Evolutionary conservation across 495 filamentous ascomycete species (phyloP).

Genomic region (Xylona heveae): DNA sequence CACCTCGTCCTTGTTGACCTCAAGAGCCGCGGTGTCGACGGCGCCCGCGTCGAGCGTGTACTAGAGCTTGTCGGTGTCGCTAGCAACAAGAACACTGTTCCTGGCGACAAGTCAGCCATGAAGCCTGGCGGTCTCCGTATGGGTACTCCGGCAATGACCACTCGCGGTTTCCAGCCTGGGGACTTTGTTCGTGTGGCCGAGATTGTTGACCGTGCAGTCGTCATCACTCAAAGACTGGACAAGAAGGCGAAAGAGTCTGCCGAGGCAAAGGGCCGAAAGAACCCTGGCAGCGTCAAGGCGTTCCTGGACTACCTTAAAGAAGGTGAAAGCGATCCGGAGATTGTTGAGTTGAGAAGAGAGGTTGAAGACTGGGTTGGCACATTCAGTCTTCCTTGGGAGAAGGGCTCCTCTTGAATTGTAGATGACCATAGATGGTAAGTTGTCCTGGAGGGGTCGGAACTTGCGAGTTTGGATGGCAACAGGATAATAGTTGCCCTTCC

Average conservation of each 20-base stretch:
- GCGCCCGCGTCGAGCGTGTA: constrained; percentile 82
- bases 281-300: constrained; percentile 54
- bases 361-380: constrained; percentile 93
- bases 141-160: constrained; percentile 95
- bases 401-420: too few relatives aligned
- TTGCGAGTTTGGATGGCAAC: too few relatives aligned
- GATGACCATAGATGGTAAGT: too few relatives aligned
- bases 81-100: constrained; percentile 97
- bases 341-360: constrained; percentile 69
- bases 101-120: constrained; percentile 81
- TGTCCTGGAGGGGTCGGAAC: too few relatives aligned
- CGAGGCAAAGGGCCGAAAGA: constrained; percentile 59
- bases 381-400: constrained; percentile 70
- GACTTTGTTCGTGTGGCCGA: constrained; percentile 84
- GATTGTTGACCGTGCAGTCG: constrained; percentile 80
- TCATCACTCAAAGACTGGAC: constrained; percentile 64
- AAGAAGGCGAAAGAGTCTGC: constrained; percentile 60
- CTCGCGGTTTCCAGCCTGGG: constrained; percentile 64
- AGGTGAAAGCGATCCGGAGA: constrained; percentile 66
- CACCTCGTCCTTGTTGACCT: constrained; percentile 91
- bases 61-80: constrained; percentile 89
- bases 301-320: constrained; percentile 69
- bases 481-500: too few relatives aligned
- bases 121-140: constrained; percentile 82
- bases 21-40: constrained; percentile 76